Evolutionary conservation across 2,329 filamentous ascomycete species (phyloP), one percentile per base, ranked within the genome.

Genomic region (Colletotrichum camelliae): DNA sequence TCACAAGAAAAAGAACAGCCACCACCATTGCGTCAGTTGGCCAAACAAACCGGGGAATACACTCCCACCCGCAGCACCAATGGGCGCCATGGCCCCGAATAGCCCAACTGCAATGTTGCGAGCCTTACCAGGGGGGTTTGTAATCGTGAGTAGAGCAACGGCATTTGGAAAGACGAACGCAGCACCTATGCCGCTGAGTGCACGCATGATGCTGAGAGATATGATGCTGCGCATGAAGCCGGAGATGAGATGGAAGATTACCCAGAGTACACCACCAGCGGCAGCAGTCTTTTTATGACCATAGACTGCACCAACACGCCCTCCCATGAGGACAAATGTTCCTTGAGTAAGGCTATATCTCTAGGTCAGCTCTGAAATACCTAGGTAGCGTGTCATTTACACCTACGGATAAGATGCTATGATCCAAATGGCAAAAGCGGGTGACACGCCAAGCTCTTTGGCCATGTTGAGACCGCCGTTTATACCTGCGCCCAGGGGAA

Each of bases 181-280:
- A 29, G 29, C 48, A 4, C 66, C 66, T 2, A 68, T 18, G 29
- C 48, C 48, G 31, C 66, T 57, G 2, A 68, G 29, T 18, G 66
- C 66, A 12, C 43, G 48, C 66, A 68, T 37, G 27, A 68, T 58
- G 8, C 48, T 58, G 12, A 68, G n/a, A 10, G 66, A 68, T 48
- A n/a, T 68, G 24, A 68, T 68, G 35, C 31, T 43, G 33, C 48
- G 65, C 65, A 57, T 67, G 65, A 67, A 67, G 7, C 65, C 65
- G 15, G 65, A 55, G 6, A 67, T 67, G 3, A 67, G 27, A 29
- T 67, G 65, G 27, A 57, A 67, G 4, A 67, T 21, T 5, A 67
- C 31, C 65, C 65, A 67, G 3, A 57, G 15, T 15, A n/a, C 9
- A 5, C 39, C 39, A 13, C 65, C 65, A 4, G 35, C 39, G 12